These are phyloP conservation scores for Cercospora brassicicola DNA, from an alignment of 2,329 filamentous ascomycete genomes.

Conservation along the genomic window DNA sequence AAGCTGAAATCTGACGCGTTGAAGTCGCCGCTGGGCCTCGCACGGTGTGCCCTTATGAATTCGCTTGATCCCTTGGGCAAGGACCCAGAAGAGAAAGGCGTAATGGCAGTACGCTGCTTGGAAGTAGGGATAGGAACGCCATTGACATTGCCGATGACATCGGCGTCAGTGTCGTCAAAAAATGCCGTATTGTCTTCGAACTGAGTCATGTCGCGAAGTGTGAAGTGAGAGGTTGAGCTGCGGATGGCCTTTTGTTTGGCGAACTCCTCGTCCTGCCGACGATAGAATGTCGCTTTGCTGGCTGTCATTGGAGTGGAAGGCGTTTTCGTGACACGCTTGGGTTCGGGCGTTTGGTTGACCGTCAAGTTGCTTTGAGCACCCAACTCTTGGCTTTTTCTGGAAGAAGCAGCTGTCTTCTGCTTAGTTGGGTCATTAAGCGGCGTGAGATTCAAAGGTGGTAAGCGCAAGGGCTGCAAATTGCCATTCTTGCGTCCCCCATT, in stretches of 20 bases:
- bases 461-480: constrained; percentile 75
- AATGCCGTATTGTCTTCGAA: constrained; percentile 30
- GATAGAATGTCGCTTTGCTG: constrained; percentile 82
- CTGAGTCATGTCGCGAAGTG: constrained; percentile 50
- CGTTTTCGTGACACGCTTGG: constrained; percentile 73
- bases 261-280: constrained; percentile 61
- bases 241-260: constrained; percentile 58
- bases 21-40: constrained; percentile 42
- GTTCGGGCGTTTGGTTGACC: constrained; percentile 64
- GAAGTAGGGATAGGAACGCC: constrained; percentile 46
- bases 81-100: constrained; percentile 61
- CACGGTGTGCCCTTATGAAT: constrained; percentile 43
- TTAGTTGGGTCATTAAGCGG: constrained; percentile 56
- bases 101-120: constrained; percentile 54
- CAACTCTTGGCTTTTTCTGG: constrained; percentile 56
- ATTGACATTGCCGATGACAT: constrained; percentile 21
- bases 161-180: constrained; percentile 36
- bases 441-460: constrained; percentile 87
- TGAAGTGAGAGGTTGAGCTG: constrained; percentile 79
- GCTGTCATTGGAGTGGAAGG: constrained; percentile 97
- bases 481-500: constrained; percentile 56
- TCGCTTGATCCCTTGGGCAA: constrained; percentile 59
- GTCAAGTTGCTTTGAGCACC: constrained; percentile 52
- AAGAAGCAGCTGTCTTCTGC: constrained; percentile 50
- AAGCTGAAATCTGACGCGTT: constrained; percentile 44